Percentiles rank a stretch among this genome's conserved stretches.
These are phyloP conservation scores for Emericellopsis atlantica DNA, from an alignment of 2,329 filamentous ascomycete species.

Conservation along the genomic window DNA sequence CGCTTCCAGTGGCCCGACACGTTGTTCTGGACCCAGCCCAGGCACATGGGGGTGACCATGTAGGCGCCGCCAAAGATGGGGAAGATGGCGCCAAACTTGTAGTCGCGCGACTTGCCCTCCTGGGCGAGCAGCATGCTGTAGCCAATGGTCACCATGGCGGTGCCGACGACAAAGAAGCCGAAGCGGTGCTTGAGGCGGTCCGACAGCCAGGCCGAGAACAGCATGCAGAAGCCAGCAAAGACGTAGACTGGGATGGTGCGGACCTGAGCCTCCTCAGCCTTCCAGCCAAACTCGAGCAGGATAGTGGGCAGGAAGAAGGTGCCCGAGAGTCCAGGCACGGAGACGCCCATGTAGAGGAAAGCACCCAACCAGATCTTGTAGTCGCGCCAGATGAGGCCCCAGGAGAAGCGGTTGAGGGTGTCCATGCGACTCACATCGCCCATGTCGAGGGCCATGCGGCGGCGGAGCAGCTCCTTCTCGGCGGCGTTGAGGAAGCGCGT, in stretches of 20 bases:
- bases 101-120: conserved; percentile 8
- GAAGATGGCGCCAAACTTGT: conserved; percentile 39
- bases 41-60: conserved; percentile 38
- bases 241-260: conserved; percentile 23
- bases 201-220: conserved; percentile 26
- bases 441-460: conserved; percentile 16
- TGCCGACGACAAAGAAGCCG: conserved; percentile 37
- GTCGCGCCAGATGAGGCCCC: conserved; percentile 31
- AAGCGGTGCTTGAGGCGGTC: conserved; percentile 39
- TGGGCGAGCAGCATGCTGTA: conserved; percentile 39
- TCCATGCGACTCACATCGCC: conserved; percentile 34
- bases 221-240: conserved; percentile 15
- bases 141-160: conserved; percentile 34
- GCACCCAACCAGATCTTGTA: conserved; percentile 23
- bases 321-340: conserved; percentile 30
- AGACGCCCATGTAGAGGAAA: conserved; percentile 20
- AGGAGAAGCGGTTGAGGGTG: conserved; percentile 20
- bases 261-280: conserved; percentile 18
- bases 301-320: conserved; percentile 25
- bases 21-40: conserved; percentile 45
- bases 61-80: conserved; percentile 39
- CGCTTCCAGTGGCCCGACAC: conserved; percentile 46
- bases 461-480: conserved; percentile 20
- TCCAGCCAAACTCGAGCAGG: conserved; percentile 20
- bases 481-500: conserved; percentile 20